Evolutionary conservation across 495 filamentous ascomycete species (phyloP).

Genomic region (Penicillium taxi): DNA sequence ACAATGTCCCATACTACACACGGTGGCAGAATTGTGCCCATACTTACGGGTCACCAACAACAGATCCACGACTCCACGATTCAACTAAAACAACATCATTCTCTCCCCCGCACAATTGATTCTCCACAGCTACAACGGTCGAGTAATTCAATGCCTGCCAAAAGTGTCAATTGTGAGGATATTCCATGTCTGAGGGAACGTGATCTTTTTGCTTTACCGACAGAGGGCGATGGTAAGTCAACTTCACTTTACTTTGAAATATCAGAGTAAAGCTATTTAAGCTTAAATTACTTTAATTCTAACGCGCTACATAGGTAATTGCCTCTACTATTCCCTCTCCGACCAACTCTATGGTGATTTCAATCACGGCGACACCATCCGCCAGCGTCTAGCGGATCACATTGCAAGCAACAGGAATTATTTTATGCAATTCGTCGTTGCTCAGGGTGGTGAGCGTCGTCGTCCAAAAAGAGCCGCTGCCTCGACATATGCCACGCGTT

Average conservation of each 20-base stretch:
- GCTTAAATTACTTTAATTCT: slow-evolving; percentile 4
- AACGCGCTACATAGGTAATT: slow-evolving; percentile 50
- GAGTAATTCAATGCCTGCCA: no score
- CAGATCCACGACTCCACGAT: slow-evolving; percentile 14
- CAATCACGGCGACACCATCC: slow-evolving; percentile 49
- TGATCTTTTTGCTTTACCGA: slow-evolving; percentile 37
- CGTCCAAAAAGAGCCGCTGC: slow-evolving; percentile 54
- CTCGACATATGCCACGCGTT: slow-evolving; percentile 32
- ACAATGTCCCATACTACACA: slow-evolving; percentile 37
- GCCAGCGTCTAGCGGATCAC: slow-evolving; percentile 51
- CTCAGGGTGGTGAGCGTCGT: slow-evolving; percentile 51
- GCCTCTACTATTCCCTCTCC: slow-evolving; percentile 68
- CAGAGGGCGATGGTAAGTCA: slow-evolving; percentile 39
- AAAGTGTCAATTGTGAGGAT: no score
- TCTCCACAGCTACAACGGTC: background rate
- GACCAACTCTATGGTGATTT: slow-evolving; percentile 67
- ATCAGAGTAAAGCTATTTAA: background rate
- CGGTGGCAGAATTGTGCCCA: slow-evolving; percentile 44
- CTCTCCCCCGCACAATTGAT: slow-evolving; percentile 1
- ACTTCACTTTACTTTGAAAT: background rate
- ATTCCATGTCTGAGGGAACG: slow-evolving; percentile 32
- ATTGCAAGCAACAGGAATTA: slow-evolving; percentile 53
- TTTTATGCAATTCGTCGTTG: slow-evolving; percentile 61
- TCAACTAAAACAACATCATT: no score
- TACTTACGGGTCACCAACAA: slow-evolving; percentile 30